A percentile compares a stretch with the other conserved stretches of the same genome.
Conservation (phyloP, 306 rosid genomes). For the Vigna reflexopilosa region DNA sequence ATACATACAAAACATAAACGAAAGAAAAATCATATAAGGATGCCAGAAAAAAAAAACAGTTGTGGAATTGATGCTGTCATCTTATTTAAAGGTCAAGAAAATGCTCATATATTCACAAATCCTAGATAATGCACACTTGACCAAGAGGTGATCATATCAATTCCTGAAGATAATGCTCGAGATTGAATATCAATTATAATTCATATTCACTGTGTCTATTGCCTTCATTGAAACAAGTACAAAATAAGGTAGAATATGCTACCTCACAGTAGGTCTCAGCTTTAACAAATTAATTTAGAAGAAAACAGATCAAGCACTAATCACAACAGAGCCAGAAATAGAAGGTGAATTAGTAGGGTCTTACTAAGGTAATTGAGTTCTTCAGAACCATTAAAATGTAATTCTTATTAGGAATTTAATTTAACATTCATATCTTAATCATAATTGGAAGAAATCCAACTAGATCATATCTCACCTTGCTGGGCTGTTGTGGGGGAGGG, state of each 20-base stretch:
- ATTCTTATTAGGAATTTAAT: not conserved
- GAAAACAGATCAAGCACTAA: not conserved
- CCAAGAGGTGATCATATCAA: not conserved
- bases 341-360: not conserved
- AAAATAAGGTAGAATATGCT: not conserved
- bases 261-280: not conserved
- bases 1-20: not conserved
- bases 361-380: not conserved
- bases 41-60: not conserved
- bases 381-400: slow-evolving; percentile 4
- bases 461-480: slow-evolving; percentile 66
- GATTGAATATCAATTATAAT: not conserved
- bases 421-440: not conserved
- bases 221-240: not conserved
- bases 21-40: not conserved
- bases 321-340: not conserved
- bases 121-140: not conserved
- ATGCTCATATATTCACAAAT: not conserved
- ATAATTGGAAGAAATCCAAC: slow-evolving; percentile 32
- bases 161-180: slow-evolving; percentile 8
- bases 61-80: not conserved
- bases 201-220: not conserved
- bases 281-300: not conserved
- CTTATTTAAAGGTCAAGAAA: not conserved
- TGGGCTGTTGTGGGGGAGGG: slow-evolving; percentile 93